A percentile compares a stretch with the other conserved stretches of the same genome.
phyloP scores from a whole-genome alignment of 805 yeast species.

The Ogataea degrootiae region DNA sequence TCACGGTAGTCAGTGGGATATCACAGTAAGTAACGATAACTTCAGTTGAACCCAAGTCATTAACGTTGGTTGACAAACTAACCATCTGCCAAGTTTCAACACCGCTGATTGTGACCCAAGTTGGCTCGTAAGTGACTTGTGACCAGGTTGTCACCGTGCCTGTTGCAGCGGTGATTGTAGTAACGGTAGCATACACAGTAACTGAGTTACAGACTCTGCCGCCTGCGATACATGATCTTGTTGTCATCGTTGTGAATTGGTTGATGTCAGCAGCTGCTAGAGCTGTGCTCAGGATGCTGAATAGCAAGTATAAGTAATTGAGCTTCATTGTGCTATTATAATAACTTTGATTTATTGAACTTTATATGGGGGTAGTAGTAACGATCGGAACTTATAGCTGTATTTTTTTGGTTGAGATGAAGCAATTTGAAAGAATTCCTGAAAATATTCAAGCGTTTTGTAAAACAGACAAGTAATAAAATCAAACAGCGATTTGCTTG shows the following conservation, averaged over 20 bases:
- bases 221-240: slow-evolving; percentile 13
- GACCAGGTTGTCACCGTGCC: slow-evolving; percentile 1
- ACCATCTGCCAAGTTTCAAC: slow-evolving; percentile 16
- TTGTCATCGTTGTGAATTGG: slow-evolving; percentile 9
- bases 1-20: slow-evolving; percentile 12
- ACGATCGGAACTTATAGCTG: too few species aligned
- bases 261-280: slow-evolving; percentile 9
- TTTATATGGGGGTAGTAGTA: too few species aligned
- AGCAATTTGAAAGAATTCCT: too few species aligned
- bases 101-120: slow-evolving; percentile 15
- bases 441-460: too few species aligned
- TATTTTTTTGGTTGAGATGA: too few species aligned
- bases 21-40: slow-evolving; percentile 23
- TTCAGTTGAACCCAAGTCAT: slow-evolving; percentile 15
- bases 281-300: not conserved
- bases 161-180: not conserved
- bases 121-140: slow-evolving; percentile 12
- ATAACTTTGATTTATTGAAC: too few species aligned
- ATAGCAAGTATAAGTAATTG: too few species aligned
- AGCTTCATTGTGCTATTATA: too few species aligned
- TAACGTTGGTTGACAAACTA: slow-evolving; percentile 12
- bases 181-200: not conserved
- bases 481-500: too few species aligned
- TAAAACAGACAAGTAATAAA: too few species aligned
- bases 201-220: slow-evolving; percentile 17